These are phyloP conservation scores for Aspergillus latus DNA, from an alignment of 2,329 filamentous ascomycete genomes.

Conservation along the genomic window DNA sequence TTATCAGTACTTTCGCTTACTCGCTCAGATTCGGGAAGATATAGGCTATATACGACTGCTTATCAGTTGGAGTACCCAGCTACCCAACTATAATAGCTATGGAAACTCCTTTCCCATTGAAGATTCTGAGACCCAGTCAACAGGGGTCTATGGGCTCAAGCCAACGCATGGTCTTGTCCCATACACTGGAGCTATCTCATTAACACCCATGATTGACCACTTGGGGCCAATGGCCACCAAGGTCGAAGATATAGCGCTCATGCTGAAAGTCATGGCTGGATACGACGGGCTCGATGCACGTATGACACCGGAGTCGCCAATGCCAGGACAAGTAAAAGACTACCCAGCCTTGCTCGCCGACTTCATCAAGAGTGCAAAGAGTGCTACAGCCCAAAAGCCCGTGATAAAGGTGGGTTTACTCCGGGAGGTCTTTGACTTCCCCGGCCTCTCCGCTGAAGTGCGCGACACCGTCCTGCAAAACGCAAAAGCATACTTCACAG, in stretches of 20 bases:
- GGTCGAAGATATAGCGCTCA: constrained; percentile 44
- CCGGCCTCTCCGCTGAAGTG: constrained; percentile 42
- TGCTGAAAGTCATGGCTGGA: constrained; percentile 50
- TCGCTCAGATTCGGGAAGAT: not conserved
- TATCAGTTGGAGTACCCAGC: not conserved
- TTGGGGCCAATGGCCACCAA: constrained; percentile 48
- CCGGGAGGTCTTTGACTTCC: constrained; percentile 44
- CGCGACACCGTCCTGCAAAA: constrained; percentile 36
- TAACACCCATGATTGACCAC: constrained; percentile 48
- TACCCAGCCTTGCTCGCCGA: constrained; percentile 39
- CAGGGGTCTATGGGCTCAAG: constrained; percentile 45
- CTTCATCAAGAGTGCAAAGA: constrained; percentile 23
- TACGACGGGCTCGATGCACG: constrained; percentile 52
- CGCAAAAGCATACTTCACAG: constrained; percentile 38
- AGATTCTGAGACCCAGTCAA: no score
- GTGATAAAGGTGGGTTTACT: constrained; percentile 48
- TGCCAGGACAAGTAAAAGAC: constrained; percentile 32
- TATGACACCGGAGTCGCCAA: constrained; percentile 41
- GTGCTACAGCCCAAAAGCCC: not conserved
- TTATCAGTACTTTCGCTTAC: not conserved
- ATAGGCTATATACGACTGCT: not conserved
- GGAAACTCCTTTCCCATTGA: not conserved
- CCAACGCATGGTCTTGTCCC: constrained; percentile 52
- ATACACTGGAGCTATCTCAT: constrained; percentile 49
- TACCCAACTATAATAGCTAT: not conserved